Conservation (phyloP, 495 filamentous ascomycete species). For the Pseudoneurospora amorphoporcata region DNA sequence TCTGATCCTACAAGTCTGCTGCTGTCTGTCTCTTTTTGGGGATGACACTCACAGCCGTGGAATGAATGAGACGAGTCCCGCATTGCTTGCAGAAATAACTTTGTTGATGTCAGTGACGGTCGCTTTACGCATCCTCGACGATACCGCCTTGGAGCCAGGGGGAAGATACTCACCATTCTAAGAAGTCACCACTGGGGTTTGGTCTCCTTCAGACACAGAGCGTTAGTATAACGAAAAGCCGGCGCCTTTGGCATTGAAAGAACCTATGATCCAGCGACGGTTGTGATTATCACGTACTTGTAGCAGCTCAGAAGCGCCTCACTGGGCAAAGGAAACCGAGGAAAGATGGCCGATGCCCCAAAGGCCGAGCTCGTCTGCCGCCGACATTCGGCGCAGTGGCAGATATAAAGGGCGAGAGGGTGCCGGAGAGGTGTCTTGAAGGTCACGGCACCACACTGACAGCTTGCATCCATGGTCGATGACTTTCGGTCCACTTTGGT, state of each 20-base stretch:
- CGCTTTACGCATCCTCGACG: background rate
- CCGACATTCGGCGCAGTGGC: conserved; percentile 58
- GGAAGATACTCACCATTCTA: conserved; percentile 33
- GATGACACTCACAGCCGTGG: conserved; percentile 29
- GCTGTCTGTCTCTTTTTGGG: background rate
- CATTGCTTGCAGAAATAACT: conserved; percentile 52
- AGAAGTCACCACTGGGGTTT: conserved; percentile 33
- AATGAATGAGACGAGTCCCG: conserved; percentile 49
- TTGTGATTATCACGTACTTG: conserved; percentile 23
- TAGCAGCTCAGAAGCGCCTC: conserved; percentile 35
- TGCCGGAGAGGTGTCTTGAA: conserved; percentile 49
- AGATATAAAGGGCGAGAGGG: conserved; percentile 53
- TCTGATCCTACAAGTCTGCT: background rate
- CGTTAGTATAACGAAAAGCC: background rate
- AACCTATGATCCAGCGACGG: background rate
- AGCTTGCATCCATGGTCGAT: conserved; percentile 42
- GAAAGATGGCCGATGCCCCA: conserved; percentile 58
- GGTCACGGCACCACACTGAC: conserved; percentile 51
- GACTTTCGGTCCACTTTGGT: background rate
- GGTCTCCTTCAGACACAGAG: conserved; percentile 12
- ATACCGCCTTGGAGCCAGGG: background rate
- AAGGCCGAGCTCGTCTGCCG: conserved; percentile 59
- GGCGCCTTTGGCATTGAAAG: background rate
- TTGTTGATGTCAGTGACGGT: background rate
- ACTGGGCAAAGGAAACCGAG: conserved; percentile 42